A percentile compares a stretch with the other conserved stretches of the same genome.
phyloP scores from a whole-genome alignment of 495 filamentous ascomycete genomes.

The Penicillium ochrochloron region DNA sequence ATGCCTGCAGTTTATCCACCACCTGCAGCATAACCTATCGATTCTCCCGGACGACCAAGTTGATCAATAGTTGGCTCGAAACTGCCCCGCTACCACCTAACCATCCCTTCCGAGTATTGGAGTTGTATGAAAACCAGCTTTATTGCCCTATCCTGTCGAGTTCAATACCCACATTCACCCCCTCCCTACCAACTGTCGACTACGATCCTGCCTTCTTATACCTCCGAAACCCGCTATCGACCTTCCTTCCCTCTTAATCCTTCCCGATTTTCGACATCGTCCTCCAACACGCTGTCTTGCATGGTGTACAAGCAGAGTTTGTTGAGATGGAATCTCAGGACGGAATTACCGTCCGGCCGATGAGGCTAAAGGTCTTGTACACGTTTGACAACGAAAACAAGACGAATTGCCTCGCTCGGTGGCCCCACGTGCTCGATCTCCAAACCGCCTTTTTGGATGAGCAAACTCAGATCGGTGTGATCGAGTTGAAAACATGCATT shows the following conservation, averaged over 20 bases:
- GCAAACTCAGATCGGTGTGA: conserved; percentile 76
- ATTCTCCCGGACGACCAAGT: conserved; percentile 40
- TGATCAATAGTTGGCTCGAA: conserved; percentile 14
- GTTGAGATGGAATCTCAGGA: conserved; percentile 56
- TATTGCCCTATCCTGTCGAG: conserved; percentile 13
- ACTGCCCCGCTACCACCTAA: conserved; percentile 17
- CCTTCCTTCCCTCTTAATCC: conserved; percentile 5
- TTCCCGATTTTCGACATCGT: conserved; percentile 4
- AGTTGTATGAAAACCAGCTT: conserved; percentile 22
- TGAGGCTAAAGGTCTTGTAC: conserved; percentile 90
- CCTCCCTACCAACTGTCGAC: background rate
- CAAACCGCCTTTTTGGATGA: conserved; percentile 83
- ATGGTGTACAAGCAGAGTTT: conserved; percentile 37
- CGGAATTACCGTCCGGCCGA: conserved; percentile 57
- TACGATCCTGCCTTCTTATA: conserved; percentile 15
- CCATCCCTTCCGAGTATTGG: conserved; percentile 16
- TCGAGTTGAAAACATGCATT: conserved; percentile 88
- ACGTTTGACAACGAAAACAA: conserved; percentile 91
- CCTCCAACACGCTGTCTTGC: conserved; percentile 16
- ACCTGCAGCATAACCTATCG: conserved; percentile 30
- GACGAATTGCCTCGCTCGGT: conserved; percentile 88
- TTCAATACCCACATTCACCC: conserved; percentile 8
- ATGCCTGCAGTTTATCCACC: conserved; percentile 31
- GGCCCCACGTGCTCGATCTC: conserved; percentile 78
- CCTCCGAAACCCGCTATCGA: background rate